Evolutionary conservation across 164 flowering plant genomes (phyloP).

Genomic region (Magnolia changhungtana): DNA sequence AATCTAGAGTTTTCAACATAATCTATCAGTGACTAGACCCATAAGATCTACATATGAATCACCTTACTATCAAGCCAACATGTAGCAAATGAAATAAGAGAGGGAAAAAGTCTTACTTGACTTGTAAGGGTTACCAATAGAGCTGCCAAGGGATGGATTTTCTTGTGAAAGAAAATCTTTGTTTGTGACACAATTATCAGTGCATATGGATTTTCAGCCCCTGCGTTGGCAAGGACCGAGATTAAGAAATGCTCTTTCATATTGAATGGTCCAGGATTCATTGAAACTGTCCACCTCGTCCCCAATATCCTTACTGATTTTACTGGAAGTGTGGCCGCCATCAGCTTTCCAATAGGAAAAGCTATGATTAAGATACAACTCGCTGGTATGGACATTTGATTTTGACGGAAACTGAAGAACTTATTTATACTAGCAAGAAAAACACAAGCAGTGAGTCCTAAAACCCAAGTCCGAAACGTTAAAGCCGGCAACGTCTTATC

Average conservation of each 20-base stretch:
- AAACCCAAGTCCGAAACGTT: not conserved
- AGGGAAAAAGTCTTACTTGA: slow-evolving; percentile 1
- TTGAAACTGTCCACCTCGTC: slow-evolving; percentile 5
- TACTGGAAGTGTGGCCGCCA: not conserved
- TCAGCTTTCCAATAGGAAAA: not conserved
- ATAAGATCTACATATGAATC: too few relatives aligned
- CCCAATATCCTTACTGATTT: not conserved
- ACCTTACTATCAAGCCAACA: too few relatives aligned
- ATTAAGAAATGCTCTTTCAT: slow-evolving; percentile 9
- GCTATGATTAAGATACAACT: not conserved
- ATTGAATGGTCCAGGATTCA: slow-evolving; percentile 11
- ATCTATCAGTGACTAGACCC: too few relatives aligned
- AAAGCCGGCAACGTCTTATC: not conserved
- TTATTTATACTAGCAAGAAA: not conserved
- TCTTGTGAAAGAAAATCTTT: slow-evolving; percentile 6
- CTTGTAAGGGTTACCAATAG: slow-evolving; percentile 1
- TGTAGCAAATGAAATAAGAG: too few relatives aligned
- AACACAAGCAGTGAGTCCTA: not conserved
- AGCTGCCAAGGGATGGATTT: not conserved
- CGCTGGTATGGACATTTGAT: not conserved
- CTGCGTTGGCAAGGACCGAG: not conserved
- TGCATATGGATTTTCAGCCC: not conserved
- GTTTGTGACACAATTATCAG: not conserved
- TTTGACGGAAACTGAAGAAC: not conserved
- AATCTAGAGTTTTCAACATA: too few relatives aligned